Conservation (phyloP, 176 grass and related monocot species). For the Triticum monococcum region DNA sequence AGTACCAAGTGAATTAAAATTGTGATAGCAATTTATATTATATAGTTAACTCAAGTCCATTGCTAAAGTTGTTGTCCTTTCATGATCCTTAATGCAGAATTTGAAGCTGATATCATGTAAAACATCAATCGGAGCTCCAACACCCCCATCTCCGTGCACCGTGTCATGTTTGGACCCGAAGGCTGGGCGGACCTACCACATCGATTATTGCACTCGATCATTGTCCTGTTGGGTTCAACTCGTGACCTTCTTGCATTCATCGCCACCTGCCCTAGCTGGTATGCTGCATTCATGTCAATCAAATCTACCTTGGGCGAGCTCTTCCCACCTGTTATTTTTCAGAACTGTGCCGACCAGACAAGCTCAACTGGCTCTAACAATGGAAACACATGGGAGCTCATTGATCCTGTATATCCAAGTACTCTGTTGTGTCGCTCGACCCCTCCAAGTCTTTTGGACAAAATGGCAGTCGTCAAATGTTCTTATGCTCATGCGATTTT, state of each 20-base stretch:
- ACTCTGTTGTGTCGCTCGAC: neutral
- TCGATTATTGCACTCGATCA: constrained; percentile 16
- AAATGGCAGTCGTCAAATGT: neutral
- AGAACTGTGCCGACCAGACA: neutral
- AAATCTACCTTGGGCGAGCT: neutral
- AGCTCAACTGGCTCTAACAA: neutral
- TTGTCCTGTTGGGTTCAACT: constrained; percentile 23
- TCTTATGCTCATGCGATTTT: constrained; percentile 14
- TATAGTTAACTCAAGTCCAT: neutral
- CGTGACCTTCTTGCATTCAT: neutral
- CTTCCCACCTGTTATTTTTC: neutral
- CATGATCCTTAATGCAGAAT: neutral
- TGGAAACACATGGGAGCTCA: neutral
- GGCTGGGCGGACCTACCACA: constrained; percentile 41
- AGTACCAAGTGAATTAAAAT: too few relatives aligned
- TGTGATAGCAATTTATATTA: neutral
- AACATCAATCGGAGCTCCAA: neutral
- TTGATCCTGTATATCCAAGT: neutral
- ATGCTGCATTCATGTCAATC: neutral
- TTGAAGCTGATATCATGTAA: neutral
- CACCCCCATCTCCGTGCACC: neutral
- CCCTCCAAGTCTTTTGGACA: neutral
- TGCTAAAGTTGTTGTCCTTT: neutral
- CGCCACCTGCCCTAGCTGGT: neutral
- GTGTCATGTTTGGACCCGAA: neutral